Evolutionary conservation across 1,284 basidiomycete species (phyloP), one percentile per base, ranked within the genome.

Genomic region (Cutaneotrichosporon arboriforme): DNA sequence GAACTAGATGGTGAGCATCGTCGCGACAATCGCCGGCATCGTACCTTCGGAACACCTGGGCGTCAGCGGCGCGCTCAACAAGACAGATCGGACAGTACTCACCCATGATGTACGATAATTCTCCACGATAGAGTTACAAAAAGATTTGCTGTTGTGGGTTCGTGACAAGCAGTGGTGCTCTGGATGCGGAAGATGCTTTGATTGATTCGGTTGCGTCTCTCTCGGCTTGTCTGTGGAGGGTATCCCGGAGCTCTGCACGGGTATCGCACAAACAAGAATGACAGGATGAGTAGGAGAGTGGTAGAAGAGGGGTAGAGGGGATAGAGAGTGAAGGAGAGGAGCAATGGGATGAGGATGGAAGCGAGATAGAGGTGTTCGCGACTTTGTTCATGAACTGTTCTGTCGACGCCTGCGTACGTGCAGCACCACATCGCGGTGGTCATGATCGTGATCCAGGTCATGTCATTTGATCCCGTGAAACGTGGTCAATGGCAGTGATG

Each of bases 1-100:
- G 69, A 80, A 81, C 75, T 81, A 31, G 53, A 18, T n/a, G 17
- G 26, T 46, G 33, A 50, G 49, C 23, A 35, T 38, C n/a, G n/a
- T n/a, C 13, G 18, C 15, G 10, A 31, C 36, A 37, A 12, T 26
- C 0, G 34, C 34, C 7, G 36, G 14, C 8, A 4, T 44, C 60
- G 26, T 38, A 60, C 67, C 62, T 69, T 69, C 22, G 67, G 67
- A 40, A 69, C 66, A 66, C 67, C 67, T 68, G 58, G 15, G 18
- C n/a, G 22, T 35, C n/a, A 38, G 33, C 46, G 35, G 35, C n/a
- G 9, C 4, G 17, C 14, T 13, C 36, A 10, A 3, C n/a, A 4
- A 35, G 18, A n/a, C 26, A 31, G 26, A 31, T 31, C 26, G 26
- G 26, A 5, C 7, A 7, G 7, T 5, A 54, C 64, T 54, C 45